These are phyloP conservation scores for Effrenium voratum DNA, from an alignment of 73 alveolate genomes.

Conservation along the genomic window DNA sequence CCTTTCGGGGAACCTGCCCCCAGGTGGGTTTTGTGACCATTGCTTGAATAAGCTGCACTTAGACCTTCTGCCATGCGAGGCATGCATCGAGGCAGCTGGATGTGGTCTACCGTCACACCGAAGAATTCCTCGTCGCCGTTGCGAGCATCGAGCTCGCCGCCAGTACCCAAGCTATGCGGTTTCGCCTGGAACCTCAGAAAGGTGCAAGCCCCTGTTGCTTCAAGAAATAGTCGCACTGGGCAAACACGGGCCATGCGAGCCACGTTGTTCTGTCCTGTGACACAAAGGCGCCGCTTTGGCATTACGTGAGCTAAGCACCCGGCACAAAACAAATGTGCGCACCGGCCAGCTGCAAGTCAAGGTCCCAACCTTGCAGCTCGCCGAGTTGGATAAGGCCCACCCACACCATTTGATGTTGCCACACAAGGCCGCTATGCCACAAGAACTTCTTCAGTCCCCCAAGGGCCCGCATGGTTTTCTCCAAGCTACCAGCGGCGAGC, in stretches of 20 bases:
- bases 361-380: constrained; percentile 42
- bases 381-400: background rate
- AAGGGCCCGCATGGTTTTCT: no score
- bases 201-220: background rate
- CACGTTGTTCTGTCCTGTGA: no score
- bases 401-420: background rate
- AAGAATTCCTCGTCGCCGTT: constrained; percentile 15
- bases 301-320: background rate
- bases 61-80: background rate
- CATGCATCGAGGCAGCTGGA: constrained; percentile 11
- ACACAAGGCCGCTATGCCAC: no score
- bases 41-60: no score
- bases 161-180: constrained; percentile 60
- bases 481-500: no score
- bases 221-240: background rate
- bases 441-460: no score
- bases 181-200: constrained; percentile 43
- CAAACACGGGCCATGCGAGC: no score
- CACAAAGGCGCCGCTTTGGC: no score
- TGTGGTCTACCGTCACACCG: constrained; percentile 80
- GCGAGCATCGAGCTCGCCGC: background rate
- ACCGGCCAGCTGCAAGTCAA: constrained; percentile 69
- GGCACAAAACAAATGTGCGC: constrained; percentile 66
- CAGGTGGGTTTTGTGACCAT: no score
- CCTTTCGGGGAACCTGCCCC: no score